Conservation (phyloP, 768 basidiomycete genomes). For the Agaricus sinodeliciosus region DNA sequence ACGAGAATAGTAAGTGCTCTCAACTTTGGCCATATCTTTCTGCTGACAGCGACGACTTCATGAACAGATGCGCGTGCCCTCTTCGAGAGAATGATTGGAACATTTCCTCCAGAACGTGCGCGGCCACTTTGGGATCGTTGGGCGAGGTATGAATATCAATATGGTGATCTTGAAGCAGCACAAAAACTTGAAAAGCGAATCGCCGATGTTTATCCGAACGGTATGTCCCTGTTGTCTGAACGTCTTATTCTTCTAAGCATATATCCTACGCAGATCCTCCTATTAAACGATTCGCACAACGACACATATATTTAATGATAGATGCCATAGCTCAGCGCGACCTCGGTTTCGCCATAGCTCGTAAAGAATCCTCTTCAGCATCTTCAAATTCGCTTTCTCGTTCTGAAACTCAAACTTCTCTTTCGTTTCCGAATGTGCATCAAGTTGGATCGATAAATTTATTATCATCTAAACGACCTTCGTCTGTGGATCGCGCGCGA, state of each 20-base stretch:
- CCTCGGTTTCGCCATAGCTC: constrained; percentile 67
- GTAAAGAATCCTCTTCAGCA: constrained; percentile 22
- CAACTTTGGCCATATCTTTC: constrained; percentile 2
- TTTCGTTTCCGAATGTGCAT: constrained; percentile 16
- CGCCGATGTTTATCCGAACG: constrained; percentile 79
- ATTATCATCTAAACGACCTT: constrained; percentile 24
- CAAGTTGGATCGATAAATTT: neutral
- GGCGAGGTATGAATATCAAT: constrained; percentile 93
- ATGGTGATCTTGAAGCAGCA: constrained; percentile 83
- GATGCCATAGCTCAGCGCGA: constrained; percentile 89
- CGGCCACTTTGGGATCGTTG: constrained; percentile 92
- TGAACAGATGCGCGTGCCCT: constrained; percentile 85
- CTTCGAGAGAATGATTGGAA: constrained; percentile 83
- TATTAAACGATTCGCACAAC: constrained; percentile 86
- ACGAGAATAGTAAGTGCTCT: constrained; percentile 74
- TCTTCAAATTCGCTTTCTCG: constrained; percentile 18
- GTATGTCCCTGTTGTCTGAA: constrained; percentile 32
- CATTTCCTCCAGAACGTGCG: constrained; percentile 72
- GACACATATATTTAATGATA: constrained; percentile 74
- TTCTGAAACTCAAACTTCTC: constrained; percentile 29
- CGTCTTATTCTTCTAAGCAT: constrained; percentile 3
- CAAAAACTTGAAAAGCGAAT: constrained; percentile 89
- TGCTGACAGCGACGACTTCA: constrained; percentile 5
- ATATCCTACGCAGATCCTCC: constrained; percentile 56
- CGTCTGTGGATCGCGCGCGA: constrained; percentile 31